Conservation (phyloP, 768 basidiomycete genomes). For the Rhodotorula toruloides region DNA sequence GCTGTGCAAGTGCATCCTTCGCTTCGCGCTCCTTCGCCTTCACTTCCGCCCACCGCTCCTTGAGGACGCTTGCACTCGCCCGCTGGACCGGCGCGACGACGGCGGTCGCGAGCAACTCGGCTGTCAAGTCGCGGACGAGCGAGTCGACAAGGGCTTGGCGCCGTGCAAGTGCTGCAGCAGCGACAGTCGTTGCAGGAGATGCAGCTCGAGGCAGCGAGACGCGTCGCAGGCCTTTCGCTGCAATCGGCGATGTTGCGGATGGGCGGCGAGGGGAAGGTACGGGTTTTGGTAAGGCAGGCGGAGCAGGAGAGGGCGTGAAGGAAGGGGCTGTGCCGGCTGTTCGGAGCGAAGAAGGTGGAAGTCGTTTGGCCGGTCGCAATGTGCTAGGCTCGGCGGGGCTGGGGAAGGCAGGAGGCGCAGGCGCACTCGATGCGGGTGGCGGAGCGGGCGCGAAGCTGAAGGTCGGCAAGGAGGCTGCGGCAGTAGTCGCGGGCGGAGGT, state of each 20-base stretch:
- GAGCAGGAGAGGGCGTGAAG: constrained; percentile 7
- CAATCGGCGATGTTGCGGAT: not conserved
- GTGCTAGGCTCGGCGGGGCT: too few relatives aligned
- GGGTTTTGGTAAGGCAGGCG: not conserved
- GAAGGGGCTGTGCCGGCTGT: constrained; percentile 10
- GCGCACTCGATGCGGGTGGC: constrained; percentile 15
- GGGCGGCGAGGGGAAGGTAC: not conserved
- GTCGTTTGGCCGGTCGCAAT: not conserved
- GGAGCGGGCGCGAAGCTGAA: constrained; percentile 12
- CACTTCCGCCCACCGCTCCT: constrained; percentile 7
- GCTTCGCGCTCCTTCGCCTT: not conserved
- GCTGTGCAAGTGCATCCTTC: not conserved
- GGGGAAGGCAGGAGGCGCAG: not conserved
- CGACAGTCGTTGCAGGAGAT: too few relatives aligned
- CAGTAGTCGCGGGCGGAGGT: not conserved
- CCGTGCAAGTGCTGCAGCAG: not conserved
- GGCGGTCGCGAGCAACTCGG: not conserved
- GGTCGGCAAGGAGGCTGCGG: not conserved
- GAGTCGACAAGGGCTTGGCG: too few relatives aligned
- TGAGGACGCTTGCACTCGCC: not conserved
- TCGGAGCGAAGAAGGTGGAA: not conserved
- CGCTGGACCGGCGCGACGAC: constrained; percentile 7
- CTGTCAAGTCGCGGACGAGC: not conserved
- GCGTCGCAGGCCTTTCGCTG: too few relatives aligned
- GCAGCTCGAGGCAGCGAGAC: too few relatives aligned